phyloP scores from a whole-genome alignment of 2,329 filamentous ascomycete genomes.

The Diplodia scrobiculata region DNA sequence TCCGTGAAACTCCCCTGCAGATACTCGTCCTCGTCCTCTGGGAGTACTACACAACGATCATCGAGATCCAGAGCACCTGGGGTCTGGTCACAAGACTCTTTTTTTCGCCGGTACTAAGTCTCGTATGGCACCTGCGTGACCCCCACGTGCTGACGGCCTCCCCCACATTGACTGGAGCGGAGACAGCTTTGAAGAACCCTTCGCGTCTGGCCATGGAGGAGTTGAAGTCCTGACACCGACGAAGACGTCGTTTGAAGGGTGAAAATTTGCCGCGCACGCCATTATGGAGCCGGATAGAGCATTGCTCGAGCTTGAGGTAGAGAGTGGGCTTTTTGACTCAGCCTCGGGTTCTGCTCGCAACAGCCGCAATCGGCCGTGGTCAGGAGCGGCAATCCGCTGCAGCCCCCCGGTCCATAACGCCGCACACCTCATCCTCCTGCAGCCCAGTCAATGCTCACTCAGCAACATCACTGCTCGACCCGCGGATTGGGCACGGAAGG shows the following conservation, averaged over 20 bases:
- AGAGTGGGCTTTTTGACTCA: neutral
- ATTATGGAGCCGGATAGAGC: slow-evolving; percentile 18
- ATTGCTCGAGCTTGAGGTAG: neutral
- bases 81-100: slow-evolving; percentile 1
- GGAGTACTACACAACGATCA: no score
- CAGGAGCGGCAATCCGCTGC: slow-evolving; percentile 16
- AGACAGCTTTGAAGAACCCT: neutral
- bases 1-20: neutral
- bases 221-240: neutral
- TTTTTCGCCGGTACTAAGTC: neutral
- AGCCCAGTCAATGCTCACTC: neutral
- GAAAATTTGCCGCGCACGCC: slow-evolving; percentile 14
- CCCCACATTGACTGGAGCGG: neutral
- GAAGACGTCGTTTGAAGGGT: neutral
- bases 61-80: no score
- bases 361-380: slow-evolving; percentile 12
- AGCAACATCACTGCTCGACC: neutral
- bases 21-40: no score
- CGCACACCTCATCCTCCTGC: neutral
- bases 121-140: neutral
- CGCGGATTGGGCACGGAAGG: no score
- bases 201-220: neutral
- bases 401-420: neutral
- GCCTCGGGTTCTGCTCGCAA: slow-evolving; percentile 17
- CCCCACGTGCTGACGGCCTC: slow-evolving; percentile 10